Base-by-base conservation (phyloP, 768 basidiomycete genomes). In the Favolaschia claudopus region DNA sequence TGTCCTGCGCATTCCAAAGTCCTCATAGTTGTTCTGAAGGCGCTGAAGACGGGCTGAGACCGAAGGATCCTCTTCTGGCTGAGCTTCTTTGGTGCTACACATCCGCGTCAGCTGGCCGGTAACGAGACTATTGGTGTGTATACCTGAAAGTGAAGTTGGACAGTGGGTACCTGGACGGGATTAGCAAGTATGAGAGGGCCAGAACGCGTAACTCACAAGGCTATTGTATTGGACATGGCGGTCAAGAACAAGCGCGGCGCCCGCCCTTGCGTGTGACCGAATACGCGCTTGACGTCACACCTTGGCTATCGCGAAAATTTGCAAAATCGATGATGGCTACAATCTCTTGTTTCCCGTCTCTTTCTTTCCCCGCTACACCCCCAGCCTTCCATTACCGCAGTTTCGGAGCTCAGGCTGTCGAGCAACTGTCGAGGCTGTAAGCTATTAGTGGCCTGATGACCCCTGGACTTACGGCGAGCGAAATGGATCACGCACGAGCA, bases 51-150 rank as follows among this genome's bases (percentile, higher is more conserved):
- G 91, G 3, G 96, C 94, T 2, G 94, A 89, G 2, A 99, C 97
- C 2, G 94, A 96, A 0, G 95, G 93, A 68, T 99, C 97, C 73
- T 99, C 97, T 69, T 99, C 95, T 7, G 95, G 93, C 71, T 99
- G 97, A 0, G 95, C 89, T 70, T 97, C 96, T 73, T 98, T 97
- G 39, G 94, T 95, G 71, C 95, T 96, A 55, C 31, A 22, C 32
- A 40, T 25, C 36, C 12, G 29, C 39, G 58, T 52, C 48, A 66
- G 50, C 43, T 45, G 29, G 43, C 42, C 36, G 10, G 17, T 40
- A 40, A 67, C 58, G 51, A 38, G 24, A 32, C 40, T 46, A 38
- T 31, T 24, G 33, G 28, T 28, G 33, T 22, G 36, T 67, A 39
- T 54, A 90, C 92, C 91, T 94, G 78, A 96, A 96, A 7, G 93